phyloP scores from a whole-genome alignment of 2,329 filamentous ascomycete genomes.

The Ascochyta viciae-villosae region DNA sequence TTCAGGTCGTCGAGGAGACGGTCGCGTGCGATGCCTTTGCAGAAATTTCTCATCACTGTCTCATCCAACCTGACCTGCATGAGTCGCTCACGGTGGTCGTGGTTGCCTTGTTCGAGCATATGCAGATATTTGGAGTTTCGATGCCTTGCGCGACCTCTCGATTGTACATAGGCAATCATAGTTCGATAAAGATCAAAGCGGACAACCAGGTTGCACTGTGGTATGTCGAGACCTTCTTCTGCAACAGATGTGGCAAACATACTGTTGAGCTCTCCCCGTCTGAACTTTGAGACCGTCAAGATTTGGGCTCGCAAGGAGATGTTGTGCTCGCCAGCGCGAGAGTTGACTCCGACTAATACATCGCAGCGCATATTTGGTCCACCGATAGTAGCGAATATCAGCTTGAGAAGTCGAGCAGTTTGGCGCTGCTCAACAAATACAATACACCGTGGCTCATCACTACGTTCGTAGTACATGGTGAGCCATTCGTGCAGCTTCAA shows the following conservation, averaged over 20 bases:
- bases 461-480: slow-evolving; percentile 65
- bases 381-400: slow-evolving; percentile 68
- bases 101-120: slow-evolving; percentile 79
- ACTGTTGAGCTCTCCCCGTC: slow-evolving; percentile 65
- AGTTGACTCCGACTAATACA: slow-evolving; percentile 68
- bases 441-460: slow-evolving; percentile 73
- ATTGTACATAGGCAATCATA: slow-evolving; percentile 95
- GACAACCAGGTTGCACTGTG: slow-evolving; percentile 70
- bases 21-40: slow-evolving; percentile 75
- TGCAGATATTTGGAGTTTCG: slow-evolving; percentile 79
- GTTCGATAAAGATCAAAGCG: slow-evolving; percentile 89
- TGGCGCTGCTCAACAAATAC: slow-evolving; percentile 84
- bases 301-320: slow-evolving; percentile 78
- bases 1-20: slow-evolving; percentile 70
- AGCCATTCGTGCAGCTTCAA: slow-evolving; percentile 68
- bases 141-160: slow-evolving; percentile 83
- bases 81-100: slow-evolving; percentile 63
- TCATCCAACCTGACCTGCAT: slow-evolving; percentile 66
- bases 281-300: slow-evolving; percentile 70
- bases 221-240: slow-evolving; percentile 71
- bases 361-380: slow-evolving; percentile 67
- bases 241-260: slow-evolving; percentile 70
- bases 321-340: slow-evolving; percentile 62
- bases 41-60: slow-evolving; percentile 74
- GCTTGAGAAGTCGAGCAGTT: slow-evolving; percentile 75